Evolutionary conservation across 352 stramenopile genomes (phyloP).

Genomic region (Saprolegnia diclina): DNA sequence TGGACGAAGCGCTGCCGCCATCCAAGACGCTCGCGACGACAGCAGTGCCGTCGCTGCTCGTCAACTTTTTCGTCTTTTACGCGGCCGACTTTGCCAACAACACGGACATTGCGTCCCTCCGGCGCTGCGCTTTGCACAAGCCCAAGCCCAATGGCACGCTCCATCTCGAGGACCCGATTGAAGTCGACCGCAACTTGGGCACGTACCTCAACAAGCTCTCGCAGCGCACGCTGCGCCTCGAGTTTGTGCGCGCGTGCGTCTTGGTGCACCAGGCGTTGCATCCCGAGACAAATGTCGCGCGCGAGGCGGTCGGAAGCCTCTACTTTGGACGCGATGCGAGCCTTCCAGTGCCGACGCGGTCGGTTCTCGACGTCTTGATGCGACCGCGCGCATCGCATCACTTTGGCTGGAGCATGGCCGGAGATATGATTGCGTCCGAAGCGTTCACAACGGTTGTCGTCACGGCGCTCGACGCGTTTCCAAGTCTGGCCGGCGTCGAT

Average conservation of each 20-base stretch:
- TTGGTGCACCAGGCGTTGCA: not conserved
- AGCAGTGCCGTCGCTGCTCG: slow-evolving; percentile 34
- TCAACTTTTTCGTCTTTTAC: slow-evolving; percentile 74
- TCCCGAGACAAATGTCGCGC: not conserved
- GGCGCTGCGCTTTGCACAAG: slow-evolving; percentile 29
- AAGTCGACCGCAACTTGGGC: slow-evolving; percentile 63
- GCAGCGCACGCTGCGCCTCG: slow-evolving; percentile 12
- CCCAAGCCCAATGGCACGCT: slow-evolving; percentile 46
- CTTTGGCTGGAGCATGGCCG: slow-evolving; percentile 12
- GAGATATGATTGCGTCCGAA: not conserved
- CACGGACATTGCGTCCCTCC: slow-evolving; percentile 54
- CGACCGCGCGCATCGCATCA: not conserved
- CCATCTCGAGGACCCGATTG: slow-evolving; percentile 74
- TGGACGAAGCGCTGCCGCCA: not conserved
- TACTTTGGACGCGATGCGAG: not conserved
- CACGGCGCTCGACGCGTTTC: not conserved
- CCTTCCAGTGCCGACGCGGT: not conserved
- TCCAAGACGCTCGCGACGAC: not conserved
- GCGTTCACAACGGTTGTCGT: not conserved
- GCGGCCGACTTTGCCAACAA: slow-evolving; percentile 65
- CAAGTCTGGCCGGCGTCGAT: not conserved
- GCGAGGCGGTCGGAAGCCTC: not conserved
- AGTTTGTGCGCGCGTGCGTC: slow-evolving; percentile 10
- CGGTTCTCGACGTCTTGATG: not conserved
- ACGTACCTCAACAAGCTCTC: slow-evolving; percentile 43